Conservation (phyloP, 2,329 filamentous ascomycete species). For the Colletotrichum noveboracense region DNA sequence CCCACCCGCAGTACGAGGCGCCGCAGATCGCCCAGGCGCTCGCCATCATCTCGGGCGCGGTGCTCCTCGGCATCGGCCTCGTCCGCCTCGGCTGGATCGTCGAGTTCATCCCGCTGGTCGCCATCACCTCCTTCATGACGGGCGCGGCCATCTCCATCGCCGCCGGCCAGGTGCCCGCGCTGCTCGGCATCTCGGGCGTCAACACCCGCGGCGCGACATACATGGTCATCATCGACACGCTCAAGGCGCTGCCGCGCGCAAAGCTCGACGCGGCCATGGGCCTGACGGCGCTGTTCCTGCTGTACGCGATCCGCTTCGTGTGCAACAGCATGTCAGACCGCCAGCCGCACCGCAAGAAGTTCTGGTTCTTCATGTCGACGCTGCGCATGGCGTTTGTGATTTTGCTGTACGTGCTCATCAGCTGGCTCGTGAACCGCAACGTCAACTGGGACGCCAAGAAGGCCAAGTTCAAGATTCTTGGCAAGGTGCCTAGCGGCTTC, state of each 20-base stretch:
- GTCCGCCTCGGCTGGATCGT: slow-evolving; percentile 54
- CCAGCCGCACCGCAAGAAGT: slow-evolving; percentile 69
- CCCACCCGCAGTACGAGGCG: slow-evolving; percentile 37
- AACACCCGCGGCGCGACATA: slow-evolving; percentile 52
- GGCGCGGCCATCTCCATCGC: slow-evolving; percentile 57
- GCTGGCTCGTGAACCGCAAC: slow-evolving; percentile 71
- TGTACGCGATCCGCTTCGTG: slow-evolving; percentile 67
- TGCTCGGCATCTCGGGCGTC: slow-evolving; percentile 48
- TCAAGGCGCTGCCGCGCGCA: slow-evolving; percentile 44
- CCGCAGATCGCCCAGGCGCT: slow-evolving; percentile 49
- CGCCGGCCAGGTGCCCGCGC: slow-evolving; percentile 48
- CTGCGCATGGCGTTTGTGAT: slow-evolving; percentile 83
- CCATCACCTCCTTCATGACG: slow-evolving; percentile 57
- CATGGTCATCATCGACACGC: slow-evolving; percentile 47
- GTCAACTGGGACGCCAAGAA: slow-evolving; percentile 49
- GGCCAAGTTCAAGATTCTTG: slow-evolving; percentile 68
- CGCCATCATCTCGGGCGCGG: slow-evolving; percentile 47
- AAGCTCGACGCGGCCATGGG: slow-evolving; percentile 76
- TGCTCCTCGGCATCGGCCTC: slow-evolving; percentile 51
- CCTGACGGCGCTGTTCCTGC: slow-evolving; percentile 67
- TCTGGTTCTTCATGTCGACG: slow-evolving; percentile 80
- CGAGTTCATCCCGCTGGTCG: slow-evolving; percentile 55
- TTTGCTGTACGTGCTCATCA: slow-evolving; percentile 79
- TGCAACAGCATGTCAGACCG: slow-evolving; percentile 71
- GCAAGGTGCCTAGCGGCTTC: slow-evolving; percentile 75